Conservation (phyloP, 1,284 basidiomycete species). For the Hymenochaete sp. region DNA sequence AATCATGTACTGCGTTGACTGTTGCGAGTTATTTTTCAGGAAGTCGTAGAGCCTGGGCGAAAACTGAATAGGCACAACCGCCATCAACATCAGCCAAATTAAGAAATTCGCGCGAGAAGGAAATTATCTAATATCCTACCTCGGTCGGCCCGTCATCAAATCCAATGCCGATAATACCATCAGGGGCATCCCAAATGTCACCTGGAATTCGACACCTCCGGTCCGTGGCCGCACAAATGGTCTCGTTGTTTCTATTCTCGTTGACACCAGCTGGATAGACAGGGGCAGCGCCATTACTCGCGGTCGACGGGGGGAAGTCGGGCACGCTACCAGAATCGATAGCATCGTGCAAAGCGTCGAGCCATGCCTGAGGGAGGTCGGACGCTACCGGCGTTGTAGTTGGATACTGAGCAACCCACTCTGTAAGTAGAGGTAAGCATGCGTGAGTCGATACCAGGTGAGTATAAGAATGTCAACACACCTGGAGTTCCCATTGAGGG, state of each 20-base stretch:
- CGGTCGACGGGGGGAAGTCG: slow-evolving; percentile 45
- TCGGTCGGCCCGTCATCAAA: slow-evolving; percentile 77
- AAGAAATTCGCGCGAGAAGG: slow-evolving; percentile 18
- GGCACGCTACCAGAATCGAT: slow-evolving; percentile 67
- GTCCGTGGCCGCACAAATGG: slow-evolving; percentile 58
- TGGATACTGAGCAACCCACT: slow-evolving; percentile 52
- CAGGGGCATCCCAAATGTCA: slow-evolving; percentile 67
- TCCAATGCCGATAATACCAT: slow-evolving; percentile 46
- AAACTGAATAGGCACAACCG: slow-evolving; percentile 18
- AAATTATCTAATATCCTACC: no score
- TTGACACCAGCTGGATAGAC: slow-evolving; percentile 47
- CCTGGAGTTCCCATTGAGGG: slow-evolving; percentile 52
- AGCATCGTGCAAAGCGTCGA: slow-evolving; percentile 55
- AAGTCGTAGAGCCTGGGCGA: slow-evolving; percentile 44
- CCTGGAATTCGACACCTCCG: slow-evolving; percentile 46
- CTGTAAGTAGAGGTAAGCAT: slow-evolving; percentile 28
- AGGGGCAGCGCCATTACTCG: slow-evolving; percentile 36
- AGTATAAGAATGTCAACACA: slow-evolving; percentile 25
- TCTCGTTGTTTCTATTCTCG: slow-evolving; percentile 35
- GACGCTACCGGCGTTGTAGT: slow-evolving; percentile 32
- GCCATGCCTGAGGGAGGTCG: slow-evolving; percentile 54
- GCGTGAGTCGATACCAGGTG: slow-evolving; percentile 1
- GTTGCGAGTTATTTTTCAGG: slow-evolving; percentile 48
- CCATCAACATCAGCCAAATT: neutral
- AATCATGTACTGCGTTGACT: slow-evolving; percentile 78